Evolutionary conservation across 208 protist genomes (phyloP), one percentile per base, ranked within the genome.

Genomic region (Tetramitus jugosus): DNA sequence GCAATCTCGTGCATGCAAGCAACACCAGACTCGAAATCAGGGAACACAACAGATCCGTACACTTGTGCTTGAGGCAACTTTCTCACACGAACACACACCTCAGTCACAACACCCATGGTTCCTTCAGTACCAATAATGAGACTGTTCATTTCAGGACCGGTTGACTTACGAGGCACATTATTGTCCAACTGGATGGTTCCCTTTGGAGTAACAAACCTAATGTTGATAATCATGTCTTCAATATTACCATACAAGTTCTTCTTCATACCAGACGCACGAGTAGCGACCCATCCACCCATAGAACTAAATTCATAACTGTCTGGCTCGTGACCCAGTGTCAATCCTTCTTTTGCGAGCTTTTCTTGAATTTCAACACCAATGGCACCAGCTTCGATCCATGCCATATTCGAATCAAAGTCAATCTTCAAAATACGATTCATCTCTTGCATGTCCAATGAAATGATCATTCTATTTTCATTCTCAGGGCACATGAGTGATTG

Each of bases 221-320:
- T 80, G 17, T 88, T 67, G n/a, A 96, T 61, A 14, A 96, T 82
- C 88, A 96, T 94, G 37, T 95, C 84, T 80, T 96, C 92, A 79
- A 94, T 92, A 82, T 96, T 92, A 43, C 93, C 93, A 86, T 96
- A 96, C 77, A 91, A 86, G 81, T 95, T 96, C n/a, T 92, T 95
- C 87, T 96, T 94, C 76, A 93, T 92, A 62, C 94, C 94, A 74
- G 91, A 95, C 42, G 92, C 90, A 29, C 93, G 87, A n/a, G 94
- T 94, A 31, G 87, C 91, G 64, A 96, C 94, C 93, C 94, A 97
- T 37, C 94, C 94, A 60, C 94, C 94, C 2, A 97, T 83, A 23
- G 94, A 93, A 37, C 90, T 94, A 87, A 95, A 88, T 71, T 90
- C 89, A 87, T 92, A 93, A 79, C 90, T 94, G 83, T 97, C 94